Percentiles rank a stretch among this genome's conserved stretches.
Evolutionary conservation across 2,329 filamentous ascomycete genomes (phyloP).

Genomic region (Paracorniculantispora psalliotae): DNA sequence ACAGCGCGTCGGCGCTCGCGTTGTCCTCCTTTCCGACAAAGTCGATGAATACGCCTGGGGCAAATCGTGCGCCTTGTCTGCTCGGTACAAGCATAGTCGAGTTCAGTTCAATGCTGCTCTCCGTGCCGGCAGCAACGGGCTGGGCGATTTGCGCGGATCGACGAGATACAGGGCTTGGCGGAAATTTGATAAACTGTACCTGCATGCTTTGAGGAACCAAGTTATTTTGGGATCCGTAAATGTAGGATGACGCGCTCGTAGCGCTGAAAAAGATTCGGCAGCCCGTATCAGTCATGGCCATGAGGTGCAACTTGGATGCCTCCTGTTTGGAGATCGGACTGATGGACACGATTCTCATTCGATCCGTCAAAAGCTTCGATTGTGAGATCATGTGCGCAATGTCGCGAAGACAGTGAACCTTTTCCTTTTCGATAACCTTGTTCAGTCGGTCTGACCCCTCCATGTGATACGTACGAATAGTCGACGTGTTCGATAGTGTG

Average conservation of each 20-base stretch:
- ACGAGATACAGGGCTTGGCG: constrained; percentile 48
- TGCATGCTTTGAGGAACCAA: constrained; percentile 89
- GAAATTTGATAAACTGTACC: constrained; percentile 93
- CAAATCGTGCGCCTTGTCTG: constrained; percentile 56
- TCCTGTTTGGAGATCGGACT: constrained; percentile 77
- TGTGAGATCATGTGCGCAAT: constrained; percentile 82
- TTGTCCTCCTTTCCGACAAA: constrained; percentile 63
- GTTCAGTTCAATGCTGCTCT: constrained; percentile 41
- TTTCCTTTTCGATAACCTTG: constrained; percentile 62
- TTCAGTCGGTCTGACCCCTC: constrained; percentile 57
- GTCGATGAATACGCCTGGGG: constrained; percentile 88
- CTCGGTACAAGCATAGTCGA: constrained; percentile 46
- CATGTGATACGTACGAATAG: constrained; percentile 88
- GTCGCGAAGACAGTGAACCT: constrained; percentile 58
- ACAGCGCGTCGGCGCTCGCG: constrained; percentile 62
- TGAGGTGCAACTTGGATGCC: constrained; percentile 77
- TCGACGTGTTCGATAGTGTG: constrained; percentile 80
- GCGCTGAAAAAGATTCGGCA: constrained; percentile 90
- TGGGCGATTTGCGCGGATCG: constrained; percentile 26
- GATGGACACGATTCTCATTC: constrained; percentile 74
- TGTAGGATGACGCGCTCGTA: constrained; percentile 69
- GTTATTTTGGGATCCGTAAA: constrained; percentile 54
- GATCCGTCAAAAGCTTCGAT: constrained; percentile 64
- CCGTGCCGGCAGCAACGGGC: constrained; percentile 19
- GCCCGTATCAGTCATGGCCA: constrained; percentile 86